phyloP scores from a whole-genome alignment of 2,329 filamentous ascomycete genomes.

The Lasiodiplodia sp. region DNA sequence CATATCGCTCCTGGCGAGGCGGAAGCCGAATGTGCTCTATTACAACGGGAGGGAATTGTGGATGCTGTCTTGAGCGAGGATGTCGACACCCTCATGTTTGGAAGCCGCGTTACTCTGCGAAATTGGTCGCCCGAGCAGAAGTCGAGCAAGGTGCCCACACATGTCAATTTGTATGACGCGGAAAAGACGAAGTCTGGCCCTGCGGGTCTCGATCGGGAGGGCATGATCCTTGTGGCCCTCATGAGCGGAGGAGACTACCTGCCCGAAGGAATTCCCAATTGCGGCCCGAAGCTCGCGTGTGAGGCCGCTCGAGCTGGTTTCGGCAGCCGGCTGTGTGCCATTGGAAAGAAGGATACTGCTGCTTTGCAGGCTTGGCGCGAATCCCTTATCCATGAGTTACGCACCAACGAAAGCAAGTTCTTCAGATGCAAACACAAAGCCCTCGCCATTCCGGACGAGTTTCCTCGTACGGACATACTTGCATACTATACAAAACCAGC shows the following conservation, averaged over 20 bases:
- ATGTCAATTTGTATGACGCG: slow-evolving; percentile 82
- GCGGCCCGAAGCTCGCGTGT: slow-evolving; percentile 86
- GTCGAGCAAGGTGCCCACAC: slow-evolving; percentile 74
- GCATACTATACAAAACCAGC: slow-evolving; percentile 88
- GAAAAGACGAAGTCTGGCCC: slow-evolving; percentile 60
- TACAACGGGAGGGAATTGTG: slow-evolving; percentile 77
- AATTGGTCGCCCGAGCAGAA: slow-evolving; percentile 81
- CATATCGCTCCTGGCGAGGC: slow-evolving; percentile 94
- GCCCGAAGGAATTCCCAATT: slow-evolving; percentile 84
- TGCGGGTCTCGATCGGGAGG: slow-evolving; percentile 77
- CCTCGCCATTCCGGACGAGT: slow-evolving; percentile 77
- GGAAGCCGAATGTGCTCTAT: slow-evolving; percentile 90
- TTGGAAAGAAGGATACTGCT: slow-evolving; percentile 65
- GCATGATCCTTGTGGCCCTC: slow-evolving; percentile 91
- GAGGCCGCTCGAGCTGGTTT: slow-evolving; percentile 91
- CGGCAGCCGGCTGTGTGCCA: slow-evolving; percentile 74
- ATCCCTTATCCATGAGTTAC: slow-evolving; percentile 75
- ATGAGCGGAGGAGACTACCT: slow-evolving; percentile 97
- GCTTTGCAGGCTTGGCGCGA: slow-evolving; percentile 75
- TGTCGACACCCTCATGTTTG: slow-evolving; percentile 98
- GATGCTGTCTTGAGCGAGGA: slow-evolving; percentile 96
- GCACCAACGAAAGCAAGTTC: slow-evolving; percentile 81
- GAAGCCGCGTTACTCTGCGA: slow-evolving; percentile 77
- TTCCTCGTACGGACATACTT: slow-evolving; percentile 80
- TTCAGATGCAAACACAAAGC: slow-evolving; percentile 80